Percentiles rank a stretch among this genome's conserved stretches.
Conservation (phyloP, 768 basidiomycete genomes). For the Melanogaster broomeanus region DNA sequence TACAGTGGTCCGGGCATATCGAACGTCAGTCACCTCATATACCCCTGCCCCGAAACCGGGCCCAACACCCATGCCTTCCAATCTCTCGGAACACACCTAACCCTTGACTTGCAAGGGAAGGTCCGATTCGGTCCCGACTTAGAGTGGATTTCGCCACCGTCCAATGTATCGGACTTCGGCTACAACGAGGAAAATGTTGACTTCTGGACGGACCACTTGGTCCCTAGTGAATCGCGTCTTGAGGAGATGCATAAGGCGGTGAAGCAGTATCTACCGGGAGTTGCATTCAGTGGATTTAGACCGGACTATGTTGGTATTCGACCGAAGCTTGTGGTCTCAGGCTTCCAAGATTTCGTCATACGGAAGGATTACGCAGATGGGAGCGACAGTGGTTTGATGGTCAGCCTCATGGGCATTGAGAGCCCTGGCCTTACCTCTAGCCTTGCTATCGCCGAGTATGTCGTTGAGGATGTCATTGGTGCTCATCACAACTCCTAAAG, state of each 20-base stretch:
- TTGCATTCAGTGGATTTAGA: slow-evolving; percentile 59
- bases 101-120: slow-evolving; percentile 81
- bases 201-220: slow-evolving; percentile 74
- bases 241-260: slow-evolving; percentile 72
- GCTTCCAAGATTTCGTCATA: slow-evolving; percentile 86
- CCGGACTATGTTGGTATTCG: slow-evolving; percentile 87
- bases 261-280: slow-evolving; percentile 68
- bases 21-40: slow-evolving; percentile 75
- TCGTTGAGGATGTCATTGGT: slow-evolving; percentile 61
- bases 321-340: slow-evolving; percentile 83
- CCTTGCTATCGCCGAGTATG: slow-evolving; percentile 83
- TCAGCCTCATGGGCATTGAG: slow-evolving; percentile 89
- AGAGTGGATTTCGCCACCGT: slow-evolving; percentile 74
- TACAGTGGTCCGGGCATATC: slow-evolving; percentile 81
- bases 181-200: slow-evolving; percentile 52
- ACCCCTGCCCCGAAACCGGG: slow-evolving; percentile 81
- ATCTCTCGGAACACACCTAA: slow-evolving; percentile 90
- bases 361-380: slow-evolving; percentile 59
- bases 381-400: slow-evolving; percentile 47
- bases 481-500: background rate
- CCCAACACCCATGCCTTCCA: slow-evolving; percentile 66
- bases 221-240: slow-evolving; percentile 61
- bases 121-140: slow-evolving; percentile 93
- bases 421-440: slow-evolving; percentile 89
- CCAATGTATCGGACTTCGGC: slow-evolving; percentile 26